phyloP scores from a whole-genome alignment of 495 filamentous ascomycete species.

The Rhizodiscina lignyota region DNA sequence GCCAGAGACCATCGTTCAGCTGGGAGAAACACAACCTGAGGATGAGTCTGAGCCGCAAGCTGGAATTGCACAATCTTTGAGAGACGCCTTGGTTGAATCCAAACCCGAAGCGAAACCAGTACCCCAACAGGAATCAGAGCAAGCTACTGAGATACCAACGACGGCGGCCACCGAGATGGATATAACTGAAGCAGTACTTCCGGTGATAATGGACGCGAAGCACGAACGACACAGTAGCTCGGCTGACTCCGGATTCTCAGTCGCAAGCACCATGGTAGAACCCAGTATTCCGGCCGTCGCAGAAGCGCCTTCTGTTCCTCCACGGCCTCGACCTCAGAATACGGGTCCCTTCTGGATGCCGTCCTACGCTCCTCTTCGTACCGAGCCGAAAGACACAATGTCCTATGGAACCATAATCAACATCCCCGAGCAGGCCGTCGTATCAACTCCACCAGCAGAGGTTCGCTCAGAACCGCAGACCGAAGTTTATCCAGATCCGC shows the following conservation, averaged over 20 bases:
- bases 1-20: no score
- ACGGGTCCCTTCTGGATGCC: neutral
- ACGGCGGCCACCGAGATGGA: neutral
- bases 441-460: neutral
- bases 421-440: neutral
- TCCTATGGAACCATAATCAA: no score
- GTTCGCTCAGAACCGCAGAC: neutral
- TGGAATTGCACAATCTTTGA: no score
- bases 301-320: neutral
- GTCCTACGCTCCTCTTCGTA: neutral
- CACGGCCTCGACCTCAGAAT: neutral
- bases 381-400: neutral
- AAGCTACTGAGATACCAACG: neutral
- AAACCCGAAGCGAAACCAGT: no score
- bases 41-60: no score
- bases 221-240: neutral
- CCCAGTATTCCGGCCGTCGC: no score
- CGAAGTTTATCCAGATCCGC: neutral
- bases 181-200: neutral
- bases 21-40: no score
- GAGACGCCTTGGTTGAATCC: no score
- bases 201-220: neutral
- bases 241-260: no score
- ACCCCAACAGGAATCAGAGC: neutral
- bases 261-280: no score